Evolutionary conservation across 176 grass and related monocot genomes (phyloP), one percentile per base, ranked within the genome.

Genomic region (Zizania latifolia): DNA sequence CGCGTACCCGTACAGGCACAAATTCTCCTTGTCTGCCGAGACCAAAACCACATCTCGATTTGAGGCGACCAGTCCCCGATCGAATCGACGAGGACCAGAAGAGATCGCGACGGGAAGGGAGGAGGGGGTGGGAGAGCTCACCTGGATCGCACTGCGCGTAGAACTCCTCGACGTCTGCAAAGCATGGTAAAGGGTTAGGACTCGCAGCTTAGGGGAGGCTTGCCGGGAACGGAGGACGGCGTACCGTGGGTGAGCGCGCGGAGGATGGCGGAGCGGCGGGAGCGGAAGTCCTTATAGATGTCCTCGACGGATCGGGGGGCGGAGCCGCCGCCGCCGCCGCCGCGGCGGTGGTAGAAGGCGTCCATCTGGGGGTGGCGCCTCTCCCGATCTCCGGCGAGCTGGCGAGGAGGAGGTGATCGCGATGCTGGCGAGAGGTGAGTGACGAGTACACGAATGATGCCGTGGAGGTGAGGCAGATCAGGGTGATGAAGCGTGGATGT

Each of bases 61-160:
- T 79, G 48, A 78, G 48, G 15, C 8, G 41, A 16, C 44, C 43
- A 62, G 51, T 27, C n/a, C 57, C 64, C 43, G 67, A 88, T 62
- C 51, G 68, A 78, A 72, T 50, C 65, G 58, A 19, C 46, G 30
- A 35, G n/a, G n/a, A n/a, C n/a, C 0, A 1, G 62, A 48, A 50
- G 74, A 78, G 74, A 86, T 62, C 58, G 61, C 71, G 68, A 33
- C 39, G 64, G 41, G 51, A 13, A 19, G 30, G 10, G 39, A n/a
- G n/a, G n/a, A n/a, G 16, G 39, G 51, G 7, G 30, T 37, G 36
- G 2, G 39, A 2, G n/a, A 16, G 5, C 80, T 76, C 76, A 92
- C 90, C 90, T 80, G 90, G 90, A 92, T 92, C 90, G 76, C 90
- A 89, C 82, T 77, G 76, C 58, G 58, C 66, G 83, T 86, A 89